A percentile compares a stretch with the other conserved stretches of the same genome.
Evolutionary conservation across 1,139 yeast species (phyloP).

Genomic region (Meyerozyma guilliermondii): DNA sequence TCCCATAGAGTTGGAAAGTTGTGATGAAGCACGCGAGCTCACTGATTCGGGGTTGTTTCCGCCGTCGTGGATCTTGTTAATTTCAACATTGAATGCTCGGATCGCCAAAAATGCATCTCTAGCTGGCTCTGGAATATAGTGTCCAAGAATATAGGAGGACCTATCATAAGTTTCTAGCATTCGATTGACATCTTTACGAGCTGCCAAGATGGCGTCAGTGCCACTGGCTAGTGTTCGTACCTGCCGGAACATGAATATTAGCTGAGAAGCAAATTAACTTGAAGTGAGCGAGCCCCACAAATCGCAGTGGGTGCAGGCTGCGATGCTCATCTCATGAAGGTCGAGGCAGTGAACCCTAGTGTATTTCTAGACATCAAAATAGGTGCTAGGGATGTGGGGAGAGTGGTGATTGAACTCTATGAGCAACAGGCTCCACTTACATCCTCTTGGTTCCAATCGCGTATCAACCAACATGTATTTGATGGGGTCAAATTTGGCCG

Average conservation of each 20-base stretch:
- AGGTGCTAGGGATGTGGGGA: constrained; percentile 44
- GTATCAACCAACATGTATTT: constrained; percentile 37
- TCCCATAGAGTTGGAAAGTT: constrained; percentile 31
- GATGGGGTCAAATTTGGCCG: constrained; percentile 57
- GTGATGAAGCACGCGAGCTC: constrained; percentile 26
- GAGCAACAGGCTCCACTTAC: constrained; percentile 57
- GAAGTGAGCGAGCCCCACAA: neutral
- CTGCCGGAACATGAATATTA: neutral
- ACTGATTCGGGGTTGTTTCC: constrained; percentile 31
- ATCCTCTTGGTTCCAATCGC: constrained; percentile 43
- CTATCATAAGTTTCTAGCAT: constrained; percentile 48
- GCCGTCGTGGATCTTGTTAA: constrained; percentile 53
- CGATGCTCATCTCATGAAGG: constrained; percentile 21
- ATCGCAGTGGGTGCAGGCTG: neutral
- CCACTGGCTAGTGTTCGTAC: neutral
- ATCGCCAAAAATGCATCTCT: constrained; percentile 65
- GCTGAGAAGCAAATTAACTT: too few species aligned
- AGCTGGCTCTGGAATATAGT: constrained; percentile 65
- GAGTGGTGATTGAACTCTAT: constrained; percentile 60
- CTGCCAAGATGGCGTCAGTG: constrained; percentile 15
- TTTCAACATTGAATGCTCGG: constrained; percentile 64
- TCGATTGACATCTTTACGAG: constrained; percentile 39
- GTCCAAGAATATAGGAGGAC: constrained; percentile 62
- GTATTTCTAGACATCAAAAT: constrained; percentile 59
- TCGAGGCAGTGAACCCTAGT: constrained; percentile 25